These are phyloP conservation scores for Epichloe typhina DNA, from an alignment of 2,329 filamentous ascomycete genomes.

Conservation along the genomic window DNA sequence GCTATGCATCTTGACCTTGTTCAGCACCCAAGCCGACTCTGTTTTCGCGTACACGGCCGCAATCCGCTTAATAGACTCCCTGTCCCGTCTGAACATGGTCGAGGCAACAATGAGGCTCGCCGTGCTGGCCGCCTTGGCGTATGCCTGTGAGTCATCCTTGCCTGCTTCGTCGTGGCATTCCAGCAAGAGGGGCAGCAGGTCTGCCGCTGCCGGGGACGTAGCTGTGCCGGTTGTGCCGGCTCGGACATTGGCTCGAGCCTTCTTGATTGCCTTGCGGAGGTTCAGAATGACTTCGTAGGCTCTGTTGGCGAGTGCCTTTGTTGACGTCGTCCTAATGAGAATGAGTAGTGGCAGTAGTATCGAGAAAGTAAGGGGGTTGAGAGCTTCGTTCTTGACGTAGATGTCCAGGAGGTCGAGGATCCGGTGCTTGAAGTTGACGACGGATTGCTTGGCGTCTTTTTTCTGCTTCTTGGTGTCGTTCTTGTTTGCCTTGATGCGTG, in stretches of 20 bases:
- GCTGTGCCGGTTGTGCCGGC: too few relatives aligned
- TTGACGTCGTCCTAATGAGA: conserved; percentile 62
- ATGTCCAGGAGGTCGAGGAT: conserved; percentile 79
- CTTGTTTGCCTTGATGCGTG: conserved; percentile 46
- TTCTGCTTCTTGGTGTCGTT: conserved; percentile 68
- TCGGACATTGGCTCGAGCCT: conserved; percentile 26
- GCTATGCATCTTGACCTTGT: conserved; percentile 46
- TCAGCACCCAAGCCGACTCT: conserved; percentile 42
- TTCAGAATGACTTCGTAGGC: conserved; percentile 58
- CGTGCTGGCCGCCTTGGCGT: conserved; percentile 61
- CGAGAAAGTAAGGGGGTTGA: conserved; percentile 50
- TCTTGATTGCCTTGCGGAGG: conserved; percentile 56
- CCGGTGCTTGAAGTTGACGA: conserved; percentile 90
- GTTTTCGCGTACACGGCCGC: conserved; percentile 52
- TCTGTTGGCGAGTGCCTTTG: conserved; percentile 62
- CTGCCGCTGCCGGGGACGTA: conserved; percentile 15
- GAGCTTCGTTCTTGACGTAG: conserved; percentile 68
- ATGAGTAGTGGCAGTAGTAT: conserved; percentile 65
- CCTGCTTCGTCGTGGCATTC: conserved; percentile 56
- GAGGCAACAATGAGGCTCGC: conserved; percentile 56
- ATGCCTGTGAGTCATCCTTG: conserved; percentile 52
- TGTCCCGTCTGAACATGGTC: conserved; percentile 42
- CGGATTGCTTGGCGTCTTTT: conserved; percentile 75
- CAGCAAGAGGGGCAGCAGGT: conserved; percentile 45
- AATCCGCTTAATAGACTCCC: conserved; percentile 37